Evolutionary conservation across 1,284 basidiomycete species (phyloP).

Genomic region (Athelia sp.): DNA sequence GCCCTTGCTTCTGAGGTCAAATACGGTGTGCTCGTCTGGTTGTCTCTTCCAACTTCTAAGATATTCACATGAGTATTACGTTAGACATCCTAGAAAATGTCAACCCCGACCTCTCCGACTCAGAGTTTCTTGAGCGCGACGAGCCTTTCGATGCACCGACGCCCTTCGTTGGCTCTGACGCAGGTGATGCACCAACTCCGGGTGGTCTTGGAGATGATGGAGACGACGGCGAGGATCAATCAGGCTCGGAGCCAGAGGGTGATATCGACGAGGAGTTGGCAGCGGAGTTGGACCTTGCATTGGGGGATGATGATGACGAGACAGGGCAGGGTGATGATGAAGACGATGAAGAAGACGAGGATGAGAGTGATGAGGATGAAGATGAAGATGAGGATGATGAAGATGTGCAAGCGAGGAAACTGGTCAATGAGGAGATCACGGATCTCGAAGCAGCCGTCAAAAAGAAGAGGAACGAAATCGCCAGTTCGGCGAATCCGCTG

Average conservation of each 20-base stretch:
- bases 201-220: constrained; percentile 54
- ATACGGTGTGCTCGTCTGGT: constrained; percentile 53
- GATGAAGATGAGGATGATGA: constrained; percentile 67
- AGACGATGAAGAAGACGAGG: constrained; percentile 65
- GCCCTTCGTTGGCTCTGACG: constrained; percentile 58
- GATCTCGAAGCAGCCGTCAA: constrained; percentile 86
- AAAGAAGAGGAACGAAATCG: constrained; percentile 82
- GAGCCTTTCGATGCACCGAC: constrained; percentile 58
- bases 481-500: constrained; percentile 84
- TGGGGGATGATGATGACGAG: constrained; percentile 67
- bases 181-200: constrained; percentile 57
- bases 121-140: constrained; percentile 74
- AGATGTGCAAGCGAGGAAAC: constrained; percentile 68
- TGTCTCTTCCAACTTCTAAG: constrained; percentile 5
- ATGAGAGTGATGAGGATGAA: constrained; percentile 64
- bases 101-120: constrained; percentile 83
- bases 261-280: constrained; percentile 79
- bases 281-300: constrained; percentile 67
- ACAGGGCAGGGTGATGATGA: constrained; percentile 61
- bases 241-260: constrained; percentile 53
- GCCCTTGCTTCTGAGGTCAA: constrained; percentile 74
- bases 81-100: constrained; percentile 79
- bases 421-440: constrained; percentile 85
- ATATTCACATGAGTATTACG: neutral
- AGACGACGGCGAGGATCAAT: constrained; percentile 55